Percentiles rank a stretch among this genome's conserved stretches.
Evolutionary conservation across 2,329 filamentous ascomycete genomes (phyloP).

Genomic region (Fusarium abutilonis): DNA sequence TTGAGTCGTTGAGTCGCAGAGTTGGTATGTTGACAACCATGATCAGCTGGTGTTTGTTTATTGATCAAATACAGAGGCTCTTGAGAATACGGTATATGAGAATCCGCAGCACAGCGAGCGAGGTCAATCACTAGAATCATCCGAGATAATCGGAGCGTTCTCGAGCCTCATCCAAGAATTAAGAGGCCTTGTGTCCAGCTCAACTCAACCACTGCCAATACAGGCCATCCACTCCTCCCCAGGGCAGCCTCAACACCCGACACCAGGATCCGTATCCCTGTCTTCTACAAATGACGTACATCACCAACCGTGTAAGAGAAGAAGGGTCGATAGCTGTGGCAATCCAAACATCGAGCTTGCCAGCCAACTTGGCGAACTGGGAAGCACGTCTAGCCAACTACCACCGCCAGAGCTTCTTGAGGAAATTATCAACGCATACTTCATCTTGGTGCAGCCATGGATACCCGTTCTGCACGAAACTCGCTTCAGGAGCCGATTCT

Average conservation of each 20-base stretch:
- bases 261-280: background rate
- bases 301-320: constrained; percentile 25
- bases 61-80: constrained; percentile 20
- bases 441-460: constrained; percentile 37
- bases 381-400: constrained; percentile 10
- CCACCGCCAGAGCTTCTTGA: constrained; percentile 34
- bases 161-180: constrained; percentile 34
- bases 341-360: constrained; percentile 40
- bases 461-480: constrained; percentile 39
- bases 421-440: constrained; percentile 38
- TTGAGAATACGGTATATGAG: constrained; percentile 30
- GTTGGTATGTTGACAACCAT: constrained; percentile 15
- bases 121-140: constrained; percentile 5
- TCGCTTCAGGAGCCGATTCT: constrained; percentile 32
- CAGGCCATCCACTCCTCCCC: background rate
- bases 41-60: background rate
- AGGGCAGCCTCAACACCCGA: constrained; percentile 1
- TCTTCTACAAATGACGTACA: constrained; percentile 6
- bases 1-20: constrained; percentile 27
- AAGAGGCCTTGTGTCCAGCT: constrained; percentile 18
- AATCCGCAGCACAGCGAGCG: background rate
- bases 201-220: background rate
- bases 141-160: constrained; percentile 28
- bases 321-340: constrained; percentile 36
- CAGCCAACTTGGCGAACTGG: constrained; percentile 28